Evolutionary conservation across 805 yeast genomes (phyloP), one percentile per base, ranked within the genome.

Genomic region (Ogataea pini): DNA sequence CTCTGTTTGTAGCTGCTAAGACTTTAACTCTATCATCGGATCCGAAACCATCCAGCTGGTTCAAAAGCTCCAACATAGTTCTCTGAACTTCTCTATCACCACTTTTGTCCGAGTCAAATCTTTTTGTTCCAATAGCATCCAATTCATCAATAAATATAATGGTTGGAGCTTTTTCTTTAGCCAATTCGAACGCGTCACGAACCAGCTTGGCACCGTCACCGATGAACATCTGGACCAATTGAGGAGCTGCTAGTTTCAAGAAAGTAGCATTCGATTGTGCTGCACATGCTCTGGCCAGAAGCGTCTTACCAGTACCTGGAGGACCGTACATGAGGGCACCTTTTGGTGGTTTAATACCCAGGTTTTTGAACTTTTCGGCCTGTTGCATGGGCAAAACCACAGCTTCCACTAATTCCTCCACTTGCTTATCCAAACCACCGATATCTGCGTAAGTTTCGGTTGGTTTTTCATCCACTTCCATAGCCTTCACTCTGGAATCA

Each of bases 401-500:
- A 1, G 98, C 99, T 73, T 94, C 99, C 47, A 92, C 96, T 52
- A 94, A 77, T 69, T 94, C 99, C 72, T 94, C 98, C 60, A 94
- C 94, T 70, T 94, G 99, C 71, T 94, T 94, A 70, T 92, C 98
- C 60, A 94, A 77, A 9, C 99, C 99, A 64, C 99, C 99, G 59
- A 94, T 95, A 67, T 94, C 99, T 1, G 95, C 84, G 65, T 94
- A 94, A 9, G 96, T 89, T 68, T 94, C 99, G 1, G 96, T 86
- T 50, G 99, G 99, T 65, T 92, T 91, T 72, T 94, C 99, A 67
- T 94, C 99, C 44, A 94, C 99, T 69, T 94, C 99, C 99, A 94
- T 71, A 10, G 98, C 98, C 72, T 94, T 94, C 44, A 94, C 99
- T 61, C 99, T 80, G 47, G 96, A 86, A 69, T 94, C 99, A 65